Base-by-base conservation (phyloP, 2,329 filamentous ascomycete species). In the Paracorniculantispora psalliotae region DNA sequence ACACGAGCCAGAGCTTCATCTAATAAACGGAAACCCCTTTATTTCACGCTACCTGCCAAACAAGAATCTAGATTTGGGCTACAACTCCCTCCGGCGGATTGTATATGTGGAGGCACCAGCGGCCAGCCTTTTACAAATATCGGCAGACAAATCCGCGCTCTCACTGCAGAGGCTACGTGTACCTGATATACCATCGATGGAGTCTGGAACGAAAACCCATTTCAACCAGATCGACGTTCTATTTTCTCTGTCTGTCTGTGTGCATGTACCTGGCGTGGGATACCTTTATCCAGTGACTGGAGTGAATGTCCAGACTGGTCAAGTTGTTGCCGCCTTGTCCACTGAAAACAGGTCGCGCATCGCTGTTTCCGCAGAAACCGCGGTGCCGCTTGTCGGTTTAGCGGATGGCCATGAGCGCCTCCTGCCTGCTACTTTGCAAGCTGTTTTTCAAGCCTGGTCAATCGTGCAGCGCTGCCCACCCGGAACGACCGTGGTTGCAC, bases 1-100 rank as follows among this genome's bases (percentile, higher is more conserved):
- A 2, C 50, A 53, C n/a, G 50, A 53, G 37, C 50, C 50, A 23
- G 50, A 53, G 19, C 15, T 53, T 6, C 50, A 43, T 41, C 50
- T 53, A n/a, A 35, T 23, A 30, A 43, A 43, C 13, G 50, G 50
- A 1, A 23, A 43, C 5, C 25, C 50, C 5, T 43, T 53, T 10
- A 43, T 58, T 12, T 46, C 60, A 12, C 56, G 60, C 26, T 54
- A 56, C 44, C 9, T 55, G 4, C 52, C 55, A 3, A 44, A 48
- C 28, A 39, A 56, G 6, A 35, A 37, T 15, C 30, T 59, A n/a
- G 56, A 61, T 35, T 21, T 53, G 21, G 44, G 56, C 9, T 61
- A 61, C 56, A 61, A 61, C 51, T 41, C 47, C 19, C 37, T 44
- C 9, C 47, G 37, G 23, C 56, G 56, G 4, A 26, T 43, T 6